Evolutionary conservation across 2,329 filamentous ascomycete genomes (phyloP).

Genomic region (Teratosphaeria destructans): DNA sequence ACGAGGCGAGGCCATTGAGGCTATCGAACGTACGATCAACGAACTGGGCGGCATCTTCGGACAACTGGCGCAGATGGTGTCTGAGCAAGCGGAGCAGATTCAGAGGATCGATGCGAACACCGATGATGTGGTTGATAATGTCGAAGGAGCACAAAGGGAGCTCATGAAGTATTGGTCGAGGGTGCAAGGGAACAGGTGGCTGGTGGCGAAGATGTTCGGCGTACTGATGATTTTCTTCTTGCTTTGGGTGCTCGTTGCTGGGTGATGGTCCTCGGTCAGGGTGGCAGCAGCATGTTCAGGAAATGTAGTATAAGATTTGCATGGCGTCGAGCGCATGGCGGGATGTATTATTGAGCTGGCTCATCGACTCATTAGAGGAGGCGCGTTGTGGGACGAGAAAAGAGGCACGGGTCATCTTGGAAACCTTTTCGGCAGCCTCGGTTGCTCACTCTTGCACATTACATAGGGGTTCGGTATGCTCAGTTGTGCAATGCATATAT

Average conservation of each 20-base stretch:
- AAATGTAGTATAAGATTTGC: background rate
- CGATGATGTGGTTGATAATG: constrained; percentile 95
- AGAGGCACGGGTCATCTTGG: background rate
- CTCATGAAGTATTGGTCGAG: constrained; percentile 93
- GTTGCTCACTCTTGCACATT: background rate
- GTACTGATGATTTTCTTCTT: constrained; percentile 74
- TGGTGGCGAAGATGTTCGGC: constrained; percentile 75
- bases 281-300: background rate
- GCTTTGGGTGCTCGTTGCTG: constrained; percentile 27
- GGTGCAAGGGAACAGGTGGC: constrained; percentile 89
- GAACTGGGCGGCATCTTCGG: constrained; percentile 90
- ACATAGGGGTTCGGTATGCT: background rate
- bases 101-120: constrained; percentile 95
- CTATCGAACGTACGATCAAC: constrained; percentile 88
- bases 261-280: constrained; percentile 4
- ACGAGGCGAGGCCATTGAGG: constrained; percentile 88
- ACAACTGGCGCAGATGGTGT: constrained; percentile 91
- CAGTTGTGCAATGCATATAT: no score
- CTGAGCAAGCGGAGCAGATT: constrained; percentile 95
- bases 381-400: background rate
- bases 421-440: background rate
- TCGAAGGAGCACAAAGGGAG: constrained; percentile 91
- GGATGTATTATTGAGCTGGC: background rate
- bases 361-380: background rate
- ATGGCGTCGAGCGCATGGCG: background rate